Evolutionary conservation across 192 early-diverging fungal genomes (phyloP), one percentile per base, ranked within the genome.

Genomic region (Mortierella antarctica): DNA sequence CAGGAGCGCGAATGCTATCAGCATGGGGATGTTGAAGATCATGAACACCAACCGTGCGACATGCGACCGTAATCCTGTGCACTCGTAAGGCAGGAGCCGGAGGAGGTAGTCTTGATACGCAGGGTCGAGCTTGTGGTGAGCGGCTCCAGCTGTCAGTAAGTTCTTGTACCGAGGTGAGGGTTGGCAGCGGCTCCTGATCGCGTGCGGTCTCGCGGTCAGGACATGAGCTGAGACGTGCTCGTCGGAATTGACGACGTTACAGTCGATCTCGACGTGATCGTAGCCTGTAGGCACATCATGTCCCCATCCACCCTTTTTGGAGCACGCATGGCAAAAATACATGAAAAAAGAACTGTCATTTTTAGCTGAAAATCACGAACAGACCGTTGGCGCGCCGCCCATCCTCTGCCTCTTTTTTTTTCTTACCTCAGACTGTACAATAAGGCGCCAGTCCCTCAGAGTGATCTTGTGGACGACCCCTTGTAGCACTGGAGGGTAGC

Each of bases 211-310:
- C 11, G 75, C 47, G 23, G 68, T 72, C 11, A 83, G 58, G 7
- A 78, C 76, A 18, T 73, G 55, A 13, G 83, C 68, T 0, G 60
- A 20, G n/a, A 83, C 40, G 21, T 60, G 52, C 15, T 83, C 56
- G 10, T 63, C 50, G 47, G 50, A 67, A 39, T 8, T 64, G 5
- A 49, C 51, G 14, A 70, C 40, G 2, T 21, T 21, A 47, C 83
- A 79, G 60, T 74, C 62, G 39, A 83, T 58, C 10, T 74, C 58
- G 57, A 83, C 74, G 23, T 73, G 75, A 31, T 78, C 71, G 76
- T 83, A 83, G 23, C 83, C 83, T 42, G 70, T 65, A 17, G 62
- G 69, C 2, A 83, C 57, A 53, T 83, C 83, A 56, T 73, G 62
- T 4, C 83, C 83, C 74, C 70, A 79, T 41, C 75, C 75, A 31